phyloP scores from a whole-genome alignment of 164 flowering plant genomes.

The Cinnamomum micranthum region DNA sequence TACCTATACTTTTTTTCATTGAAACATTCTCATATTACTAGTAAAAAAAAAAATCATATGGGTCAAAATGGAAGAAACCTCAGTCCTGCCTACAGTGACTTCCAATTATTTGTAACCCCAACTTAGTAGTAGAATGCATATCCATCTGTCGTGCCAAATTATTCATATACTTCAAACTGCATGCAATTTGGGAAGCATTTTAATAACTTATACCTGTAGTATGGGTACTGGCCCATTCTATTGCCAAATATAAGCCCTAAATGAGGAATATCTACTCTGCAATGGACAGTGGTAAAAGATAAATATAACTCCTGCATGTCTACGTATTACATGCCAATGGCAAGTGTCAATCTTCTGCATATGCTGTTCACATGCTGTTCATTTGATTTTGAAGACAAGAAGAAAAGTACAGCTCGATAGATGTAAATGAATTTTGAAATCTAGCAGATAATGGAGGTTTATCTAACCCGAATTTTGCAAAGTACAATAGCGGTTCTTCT shows the following conservation, averaged over 20 bases:
- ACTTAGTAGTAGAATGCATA: too few species aligned
- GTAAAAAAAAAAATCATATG: too few species aligned
- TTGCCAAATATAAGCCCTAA: neutral
- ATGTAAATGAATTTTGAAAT: neutral
- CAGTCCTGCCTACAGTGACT: neutral
- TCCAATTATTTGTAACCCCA: too few species aligned
- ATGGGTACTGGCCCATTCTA: neutral
- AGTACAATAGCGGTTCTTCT: conserved; percentile 71
- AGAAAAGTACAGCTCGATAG: neutral
- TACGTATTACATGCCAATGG: neutral
- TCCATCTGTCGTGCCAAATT: neutral
- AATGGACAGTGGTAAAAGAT: neutral
- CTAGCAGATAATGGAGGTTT: conserved; percentile 20
- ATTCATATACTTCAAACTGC: neutral
- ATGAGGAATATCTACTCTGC: neutral
- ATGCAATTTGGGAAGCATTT: neutral
- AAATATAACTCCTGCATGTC: neutral
- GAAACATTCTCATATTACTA: too few species aligned
- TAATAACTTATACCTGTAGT: neutral
- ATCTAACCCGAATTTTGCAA: conserved; percentile 72
- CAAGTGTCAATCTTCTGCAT: neutral
- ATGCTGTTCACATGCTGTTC: neutral
- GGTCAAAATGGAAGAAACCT: too few species aligned
- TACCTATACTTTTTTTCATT: too few species aligned
- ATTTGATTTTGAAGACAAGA: neutral